Conservation (phyloP, 2,329 filamentous ascomycete genomes). For the Penicillium sp. region DNA sequence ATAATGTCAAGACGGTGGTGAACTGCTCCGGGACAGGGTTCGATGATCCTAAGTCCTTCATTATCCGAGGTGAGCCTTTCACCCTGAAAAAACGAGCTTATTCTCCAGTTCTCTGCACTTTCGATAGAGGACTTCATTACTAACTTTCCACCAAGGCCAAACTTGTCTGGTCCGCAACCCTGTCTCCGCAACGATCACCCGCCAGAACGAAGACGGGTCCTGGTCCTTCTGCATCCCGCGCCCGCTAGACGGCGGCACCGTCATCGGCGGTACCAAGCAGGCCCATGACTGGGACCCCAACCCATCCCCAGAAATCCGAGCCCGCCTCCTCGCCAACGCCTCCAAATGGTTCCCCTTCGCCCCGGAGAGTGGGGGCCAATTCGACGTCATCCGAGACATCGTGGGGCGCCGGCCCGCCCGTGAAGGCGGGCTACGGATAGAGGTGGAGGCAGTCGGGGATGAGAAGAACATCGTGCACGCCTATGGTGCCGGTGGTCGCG, state of each 20-base stretch:
- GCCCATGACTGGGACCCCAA: constrained; percentile 56
- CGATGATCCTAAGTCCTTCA: constrained; percentile 44
- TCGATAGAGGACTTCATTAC: not conserved
- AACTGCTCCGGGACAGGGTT: constrained; percentile 51
- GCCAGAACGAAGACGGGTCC: constrained; percentile 62
- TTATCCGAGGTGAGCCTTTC: constrained; percentile 42
- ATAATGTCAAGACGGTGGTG: constrained; percentile 41
- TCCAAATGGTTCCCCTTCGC: constrained; percentile 45
- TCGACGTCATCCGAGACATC: constrained; percentile 49
- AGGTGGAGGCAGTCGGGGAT: constrained; percentile 48
- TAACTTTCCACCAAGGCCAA: constrained; percentile 36
- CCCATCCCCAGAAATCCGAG: constrained; percentile 51
- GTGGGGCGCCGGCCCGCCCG: constrained; percentile 49
- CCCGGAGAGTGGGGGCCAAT: constrained; percentile 36
- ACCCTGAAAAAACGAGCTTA: not conserved
- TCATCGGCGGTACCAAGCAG: constrained; percentile 68
- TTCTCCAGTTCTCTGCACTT: not conserved
- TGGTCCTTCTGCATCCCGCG: constrained; percentile 67
- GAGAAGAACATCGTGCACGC: constrained; percentile 50
- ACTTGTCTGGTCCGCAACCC: constrained; percentile 51
- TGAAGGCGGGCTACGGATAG: constrained; percentile 54
- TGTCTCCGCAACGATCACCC: constrained; percentile 54
- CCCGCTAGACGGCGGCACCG: constrained; percentile 62
- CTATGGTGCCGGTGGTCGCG: constrained; percentile 63
- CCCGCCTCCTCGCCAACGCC: constrained; percentile 49